Evolutionary conservation across 352 stramenopile species (phyloP), one percentile per base, ranked within the genome.

Genomic region (Phytophthora constricta): DNA sequence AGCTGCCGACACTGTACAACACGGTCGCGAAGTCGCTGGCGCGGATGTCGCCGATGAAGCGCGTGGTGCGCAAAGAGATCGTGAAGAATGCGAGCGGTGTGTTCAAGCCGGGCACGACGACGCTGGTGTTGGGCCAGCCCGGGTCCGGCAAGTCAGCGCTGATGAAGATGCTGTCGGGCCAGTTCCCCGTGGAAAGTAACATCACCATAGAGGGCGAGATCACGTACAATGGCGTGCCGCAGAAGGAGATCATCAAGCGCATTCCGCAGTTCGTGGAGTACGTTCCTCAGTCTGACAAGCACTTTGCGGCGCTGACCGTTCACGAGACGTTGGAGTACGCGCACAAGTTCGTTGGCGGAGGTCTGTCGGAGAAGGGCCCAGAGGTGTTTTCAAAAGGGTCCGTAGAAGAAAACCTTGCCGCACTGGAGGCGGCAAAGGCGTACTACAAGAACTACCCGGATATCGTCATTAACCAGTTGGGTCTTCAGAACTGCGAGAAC

Each of bases 331-430:
- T 58, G 19, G 37, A 58, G 33, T 58, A 46, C 17, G 55, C 62
- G 97, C 64, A 98, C 91, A 10, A 81, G 97, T 67, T 51, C 34
- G 55, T 31, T 57, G 56, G 55, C 19, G 47, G 58, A 70, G 76
- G 7, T 17, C 70, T 98, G 22, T 26, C 61, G 5, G 22, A 68
- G 58, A 34, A 33, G 77, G 58, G 58, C 9, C 71, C 50, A 37
- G 62, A 87, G 34, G 58, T 73, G 70, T 69, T 95, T 23, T 74
- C 22, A 14, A 65, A 80, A 3, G 71, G 68, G 41, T 64, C 58
- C 5, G 27, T 58, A 0, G 65, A 71, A 10, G 61, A 80, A 2
- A 78, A 77, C 48, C 14, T 70, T 7, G 31, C 53, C 2, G 70
- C 76, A 11, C 46, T 73, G 11, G 56, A 64, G 10, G 1, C 65